Conservation (phyloP, 2,329 filamentous ascomycete species). For the Fusarium papillatum region DNA sequence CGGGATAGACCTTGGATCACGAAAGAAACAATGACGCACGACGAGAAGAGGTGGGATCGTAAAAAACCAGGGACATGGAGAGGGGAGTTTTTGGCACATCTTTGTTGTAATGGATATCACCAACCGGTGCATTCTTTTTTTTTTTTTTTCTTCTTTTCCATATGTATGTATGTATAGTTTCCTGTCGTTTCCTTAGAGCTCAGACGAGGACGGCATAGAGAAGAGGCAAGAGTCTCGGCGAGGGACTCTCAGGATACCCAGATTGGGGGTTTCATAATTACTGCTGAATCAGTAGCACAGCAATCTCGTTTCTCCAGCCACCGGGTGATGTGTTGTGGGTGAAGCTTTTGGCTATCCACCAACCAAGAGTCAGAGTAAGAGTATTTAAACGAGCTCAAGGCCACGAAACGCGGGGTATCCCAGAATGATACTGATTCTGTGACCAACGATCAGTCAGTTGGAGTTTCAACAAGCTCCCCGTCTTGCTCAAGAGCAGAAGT, state of each 20-base stretch:
- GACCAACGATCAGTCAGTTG: slow-evolving; percentile 13
- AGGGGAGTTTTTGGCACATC: slow-evolving; percentile 34
- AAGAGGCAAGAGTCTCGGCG: slow-evolving; percentile 14
- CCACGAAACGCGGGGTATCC: not conserved
- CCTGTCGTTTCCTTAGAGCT: slow-evolving; percentile 30
- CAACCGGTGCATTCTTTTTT: slow-evolving; percentile 31
- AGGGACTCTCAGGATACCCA: slow-evolving; percentile 11
- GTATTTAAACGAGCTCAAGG: not conserved
- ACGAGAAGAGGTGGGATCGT: slow-evolving; percentile 25
- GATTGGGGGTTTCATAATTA: slow-evolving; percentile 36
- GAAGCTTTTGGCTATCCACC: not conserved
- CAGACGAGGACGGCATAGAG: slow-evolving; percentile 27
- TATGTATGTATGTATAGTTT: slow-evolving; percentile 40
- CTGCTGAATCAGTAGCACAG: slow-evolving; percentile 32
- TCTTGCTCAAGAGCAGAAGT: not conserved
- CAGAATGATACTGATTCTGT: not conserved
- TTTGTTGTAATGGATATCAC: slow-evolving; percentile 43
- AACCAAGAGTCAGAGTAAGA: not conserved
- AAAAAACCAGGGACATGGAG: slow-evolving; percentile 19
- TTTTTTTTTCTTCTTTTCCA: slow-evolving; percentile 36
- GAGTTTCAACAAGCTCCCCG: not conserved
- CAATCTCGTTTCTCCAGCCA: slow-evolving; percentile 10
- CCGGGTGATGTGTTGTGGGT: not conserved
- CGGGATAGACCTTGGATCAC: slow-evolving; percentile 44
- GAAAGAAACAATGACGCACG: slow-evolving; percentile 10